phyloP scores from a whole-genome alignment of 2,329 filamentous ascomycete species.

The Beauveria rudraprayagi region DNA sequence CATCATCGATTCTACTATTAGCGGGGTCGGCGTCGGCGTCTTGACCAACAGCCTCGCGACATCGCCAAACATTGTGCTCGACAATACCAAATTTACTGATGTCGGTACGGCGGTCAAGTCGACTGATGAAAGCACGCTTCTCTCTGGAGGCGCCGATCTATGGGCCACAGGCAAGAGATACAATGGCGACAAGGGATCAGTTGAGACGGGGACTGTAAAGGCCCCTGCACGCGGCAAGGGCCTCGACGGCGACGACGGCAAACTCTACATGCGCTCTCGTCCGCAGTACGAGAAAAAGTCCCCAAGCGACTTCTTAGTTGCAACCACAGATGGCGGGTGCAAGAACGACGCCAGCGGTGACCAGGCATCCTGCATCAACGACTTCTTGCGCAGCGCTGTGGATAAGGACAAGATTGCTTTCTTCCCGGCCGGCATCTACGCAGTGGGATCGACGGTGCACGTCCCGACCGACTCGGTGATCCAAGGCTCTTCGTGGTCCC shows the following conservation, averaged over 20 bases:
- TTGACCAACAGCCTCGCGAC: constrained; percentile 40
- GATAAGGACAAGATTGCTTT: constrained; percentile 10
- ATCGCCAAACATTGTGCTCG: neutral
- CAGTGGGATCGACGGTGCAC: constrained; percentile 24
- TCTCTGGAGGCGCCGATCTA: neutral
- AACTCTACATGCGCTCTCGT: constrained; percentile 17
- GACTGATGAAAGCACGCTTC: constrained; percentile 25
- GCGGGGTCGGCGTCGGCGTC: constrained; percentile 42
- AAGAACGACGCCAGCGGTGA: constrained; percentile 28
- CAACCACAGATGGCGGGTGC: constrained; percentile 22
- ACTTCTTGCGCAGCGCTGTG: constrained; percentile 12
- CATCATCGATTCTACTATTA: constrained; percentile 12
- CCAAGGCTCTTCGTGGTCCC: constrained; percentile 40
- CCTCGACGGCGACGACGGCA: constrained; percentile 14
- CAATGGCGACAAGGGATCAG: constrained; percentile 9
- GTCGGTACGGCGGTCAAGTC: constrained; percentile 59
- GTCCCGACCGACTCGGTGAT: constrained; percentile 51
- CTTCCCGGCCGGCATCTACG: constrained; percentile 23
- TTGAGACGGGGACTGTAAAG: neutral
- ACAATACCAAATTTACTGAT: neutral
- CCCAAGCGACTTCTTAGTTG: constrained; percentile 31
- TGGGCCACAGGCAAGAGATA: constrained; percentile 11
- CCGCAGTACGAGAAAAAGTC: constrained; percentile 27
- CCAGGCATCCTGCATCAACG: constrained; percentile 19
- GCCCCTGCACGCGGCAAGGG: neutral